Base-by-base conservation (phyloP, 2,329 filamentous ascomycete species). In the Magnaporthiopsis incrustans region DNA sequence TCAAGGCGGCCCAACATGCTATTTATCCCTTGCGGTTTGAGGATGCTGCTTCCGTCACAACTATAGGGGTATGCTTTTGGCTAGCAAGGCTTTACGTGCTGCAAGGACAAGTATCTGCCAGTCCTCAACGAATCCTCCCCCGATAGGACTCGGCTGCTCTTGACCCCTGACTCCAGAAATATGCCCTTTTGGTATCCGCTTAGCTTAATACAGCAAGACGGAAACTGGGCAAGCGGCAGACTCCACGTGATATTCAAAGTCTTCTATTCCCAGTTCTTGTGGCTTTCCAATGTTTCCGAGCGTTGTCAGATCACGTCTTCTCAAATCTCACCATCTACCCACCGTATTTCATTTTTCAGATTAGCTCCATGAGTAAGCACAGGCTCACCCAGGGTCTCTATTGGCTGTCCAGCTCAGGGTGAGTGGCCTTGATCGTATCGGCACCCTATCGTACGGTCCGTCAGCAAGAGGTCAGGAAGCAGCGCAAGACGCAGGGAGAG, bases 381-480 rank as follows among this genome's bases (percentile, higher is more conserved):
- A 18, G 38, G 38, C 15, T 18, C 38, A 18, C 14, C 15, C 38
- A 44, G 38, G 2, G 38, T 18, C 2, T 44, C 22, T n/a, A 53
- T 22, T 6, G 22, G 44, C 44, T 53, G 53, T 72, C 74, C 12
- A 74, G 63, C 18, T 76, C 73, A 8, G 70, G 70, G 66, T 81
- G 73, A 11, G 73, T 73, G 11, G 74, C 71, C 70, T 81, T 81
- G 71, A 82, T 81, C 63, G 78, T 69, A 70, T 82, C 79, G 32
- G 79, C 79, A 26, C 74, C 72, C 68, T 67, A 26, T 62, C 59
- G 60, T n/a, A 18, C 56, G 25, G 32, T 12, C 32, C 12, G 22
- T 61, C 33, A 58, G 44, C 57, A 26, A 33, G 38, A n/a, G 14
- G 44, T 25, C 8, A 22, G 4, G 18, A 22, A 11, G 44, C 44